These are phyloP conservation scores for Eutypa lata DNA, from an alignment of 2,329 filamentous ascomycete species.

Conservation along the genomic window DNA sequence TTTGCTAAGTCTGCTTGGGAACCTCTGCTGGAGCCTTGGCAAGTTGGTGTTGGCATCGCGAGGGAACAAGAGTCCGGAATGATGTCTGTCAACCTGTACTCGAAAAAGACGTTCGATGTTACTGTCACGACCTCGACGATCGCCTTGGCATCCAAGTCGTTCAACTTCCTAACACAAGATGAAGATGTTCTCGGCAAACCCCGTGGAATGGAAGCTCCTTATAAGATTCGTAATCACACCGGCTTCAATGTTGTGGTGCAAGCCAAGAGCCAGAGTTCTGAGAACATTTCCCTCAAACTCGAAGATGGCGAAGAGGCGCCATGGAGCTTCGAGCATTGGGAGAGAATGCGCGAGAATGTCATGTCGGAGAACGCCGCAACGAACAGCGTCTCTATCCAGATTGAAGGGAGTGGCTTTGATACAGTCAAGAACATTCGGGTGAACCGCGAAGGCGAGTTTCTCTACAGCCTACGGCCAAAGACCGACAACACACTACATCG, in stretches of 20 bases:
- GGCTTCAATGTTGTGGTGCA: slow-evolving; percentile 87
- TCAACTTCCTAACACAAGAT: slow-evolving; percentile 82
- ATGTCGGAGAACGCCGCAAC: slow-evolving; percentile 78
- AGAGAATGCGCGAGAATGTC: slow-evolving; percentile 91
- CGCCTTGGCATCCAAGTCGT: slow-evolving; percentile 86
- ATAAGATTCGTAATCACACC: slow-evolving; percentile 91
- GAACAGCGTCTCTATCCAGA: slow-evolving; percentile 70
- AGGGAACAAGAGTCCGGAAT: slow-evolving; percentile 73
- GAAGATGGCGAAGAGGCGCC: slow-evolving; percentile 87
- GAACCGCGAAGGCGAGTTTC: slow-evolving; percentile 87
- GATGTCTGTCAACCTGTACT: slow-evolving; percentile 80
- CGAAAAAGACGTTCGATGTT: slow-evolving; percentile 85
- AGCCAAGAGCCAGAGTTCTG: slow-evolving; percentile 65
- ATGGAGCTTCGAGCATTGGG: slow-evolving; percentile 96
- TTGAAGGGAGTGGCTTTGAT: slow-evolving; percentile 94
- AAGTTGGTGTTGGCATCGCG: slow-evolving; percentile 84
- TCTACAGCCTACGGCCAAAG: slow-evolving; percentile 87
- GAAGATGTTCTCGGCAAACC: slow-evolving; percentile 94
- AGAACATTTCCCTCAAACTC: slow-evolving; percentile 71
- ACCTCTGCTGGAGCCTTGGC: slow-evolving; percentile 92
- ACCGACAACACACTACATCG: slow-evolving; percentile 83
- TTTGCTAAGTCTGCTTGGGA: slow-evolving; percentile 99
- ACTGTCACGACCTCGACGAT: slow-evolving; percentile 93
- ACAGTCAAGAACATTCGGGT: slow-evolving; percentile 82
- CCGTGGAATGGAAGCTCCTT: slow-evolving; percentile 85